Base-by-base conservation (phyloP, 495 filamentous ascomycete species). In the Penicillium dipodomyicola region DNA sequence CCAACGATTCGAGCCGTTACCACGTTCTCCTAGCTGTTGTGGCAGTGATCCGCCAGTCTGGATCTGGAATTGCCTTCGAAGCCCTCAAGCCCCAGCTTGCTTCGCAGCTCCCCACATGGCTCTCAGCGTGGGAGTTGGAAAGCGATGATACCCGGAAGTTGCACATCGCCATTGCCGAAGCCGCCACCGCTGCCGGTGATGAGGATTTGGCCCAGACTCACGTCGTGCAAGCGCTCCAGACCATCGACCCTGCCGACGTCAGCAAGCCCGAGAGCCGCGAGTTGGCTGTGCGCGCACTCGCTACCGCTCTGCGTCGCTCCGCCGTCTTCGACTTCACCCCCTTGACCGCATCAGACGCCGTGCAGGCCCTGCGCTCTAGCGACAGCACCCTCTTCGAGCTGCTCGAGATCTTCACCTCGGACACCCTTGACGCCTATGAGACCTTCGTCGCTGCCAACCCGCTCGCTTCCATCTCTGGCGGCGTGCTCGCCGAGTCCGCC, bases 261-360 rank as follows among this genome's bases (percentile, higher is more conserved):
- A 77, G 84, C 49, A 79, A 78, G 46, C 77, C 81, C 32, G 87
- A 91, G 56, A 89, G 92, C 33, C 89, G 90, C 60, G 80, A 84
- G n/a, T 80, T 96, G 53, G 86, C 91, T 11, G 80, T 96, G 49
- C 89, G 89, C 63, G 91, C 92, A 44, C 79, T 96, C 41, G 92
- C 90, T 72, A 79, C 86, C 40, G 91, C 93, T 4, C 84, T 99
- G 55, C 80, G 82, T 44, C 80, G 88, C 57, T 84, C 85, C 12
- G 76, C 80, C 35, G 90, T 93, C 70, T 93, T 90, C 79, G 91
- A 96, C 77, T 97, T 97, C 80, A 88, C 93, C 64, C 91, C 96
- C 63, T 81, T 99, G 62, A 91, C 91, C 48, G 83, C 84, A 30
- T 86, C 96, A 51, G 89, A 96, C 55, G 83, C 88, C 49, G 84